Percentiles rank a stretch among this genome's conserved stretches.
Evolutionary conservation across 257 asterid species (phyloP).

Genomic region (Solanum chiquidenum): DNA sequence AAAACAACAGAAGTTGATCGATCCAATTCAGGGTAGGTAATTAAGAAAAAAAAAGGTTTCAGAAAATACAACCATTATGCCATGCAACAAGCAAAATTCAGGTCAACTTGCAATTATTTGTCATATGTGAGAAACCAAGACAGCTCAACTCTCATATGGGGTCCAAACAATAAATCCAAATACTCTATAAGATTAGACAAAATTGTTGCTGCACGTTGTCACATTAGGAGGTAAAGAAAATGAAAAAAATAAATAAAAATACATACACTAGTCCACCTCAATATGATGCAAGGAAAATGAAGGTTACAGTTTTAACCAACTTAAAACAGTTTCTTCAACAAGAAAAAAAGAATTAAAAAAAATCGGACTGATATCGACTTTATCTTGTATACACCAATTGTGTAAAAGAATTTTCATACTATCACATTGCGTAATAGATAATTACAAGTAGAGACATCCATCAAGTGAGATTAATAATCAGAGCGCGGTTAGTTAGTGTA

Average conservation of each 20-base stretch:
- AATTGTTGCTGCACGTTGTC: background rate
- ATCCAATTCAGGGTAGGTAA: background rate
- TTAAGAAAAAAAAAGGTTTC: background rate
- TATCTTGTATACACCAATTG: background rate
- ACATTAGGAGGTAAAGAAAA: background rate
- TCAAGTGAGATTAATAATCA: background rate
- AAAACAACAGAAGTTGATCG: background rate
- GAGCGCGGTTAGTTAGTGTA: background rate
- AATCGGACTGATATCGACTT: no score
- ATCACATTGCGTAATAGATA: background rate
- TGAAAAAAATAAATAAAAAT: background rate
- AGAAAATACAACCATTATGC: background rate
- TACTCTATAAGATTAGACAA: background rate
- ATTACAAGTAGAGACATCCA: background rate
- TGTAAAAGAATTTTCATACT: background rate
- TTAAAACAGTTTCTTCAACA: background rate
- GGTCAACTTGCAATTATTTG: background rate
- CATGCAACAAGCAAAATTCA: background rate
- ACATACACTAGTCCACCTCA: background rate
- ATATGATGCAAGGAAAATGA: background rate
- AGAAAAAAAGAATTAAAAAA: background rate
- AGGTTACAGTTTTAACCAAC: background rate
- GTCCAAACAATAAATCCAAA: background rate
- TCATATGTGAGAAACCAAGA: background rate
- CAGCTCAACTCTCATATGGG: slow-evolving; percentile 5